Base-by-base conservation (phyloP, 176 grass and related monocot genomes). In the Aegilops speltoides region DNA sequence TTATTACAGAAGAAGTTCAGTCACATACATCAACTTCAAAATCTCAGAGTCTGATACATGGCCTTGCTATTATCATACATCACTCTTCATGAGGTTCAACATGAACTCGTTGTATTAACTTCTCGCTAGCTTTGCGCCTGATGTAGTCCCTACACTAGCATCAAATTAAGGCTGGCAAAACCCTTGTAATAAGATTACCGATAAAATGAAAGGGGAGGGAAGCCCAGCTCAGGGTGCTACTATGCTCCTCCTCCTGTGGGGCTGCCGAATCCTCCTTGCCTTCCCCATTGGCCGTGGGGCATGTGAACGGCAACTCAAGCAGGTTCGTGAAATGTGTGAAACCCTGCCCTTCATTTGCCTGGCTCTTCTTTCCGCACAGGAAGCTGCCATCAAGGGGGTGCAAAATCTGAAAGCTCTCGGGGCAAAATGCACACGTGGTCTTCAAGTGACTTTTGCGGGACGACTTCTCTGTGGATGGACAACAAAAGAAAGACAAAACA, bases 291-390 rank as follows among this genome's bases (percentile, higher is more conserved):
- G 37, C 12, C 38, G n/a, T 8, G n/a, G 37, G n/a, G 23, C 71
- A 74, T 46, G 40, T 74, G 40, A 28, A 74, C 0, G 40, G 40
- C 41, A 28, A 26, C 40, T 74, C 71, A 17, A 74, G 71, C 16
- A 74, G 71, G 16, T 74, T 74, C 71, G 26, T 74, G 71, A 74
- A 74, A 74, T 74, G 40, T 4, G 23, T 16, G 40, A 74, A 48
- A 25, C 38, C 71, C 8, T 16, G n/a, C 0, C 23, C 71, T 74
- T 74, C 3, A 8, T 28, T 74, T 46, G n/a, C 13, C 25, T 74
- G 71, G 23, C 23, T 74, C 71, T 74, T 74, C 40, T 74, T 74
- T 3, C 71, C 40, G 7, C 71, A 74, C 15, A 26, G 1, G 13
- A 74, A 74, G 3, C 43, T 28, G 1, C 23, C 71, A 1, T 74